These are phyloP conservation scores for Mortierella sp. DNA, from an alignment of 371 early-diverging fungal genomes.

Conservation along the genomic window DNA sequence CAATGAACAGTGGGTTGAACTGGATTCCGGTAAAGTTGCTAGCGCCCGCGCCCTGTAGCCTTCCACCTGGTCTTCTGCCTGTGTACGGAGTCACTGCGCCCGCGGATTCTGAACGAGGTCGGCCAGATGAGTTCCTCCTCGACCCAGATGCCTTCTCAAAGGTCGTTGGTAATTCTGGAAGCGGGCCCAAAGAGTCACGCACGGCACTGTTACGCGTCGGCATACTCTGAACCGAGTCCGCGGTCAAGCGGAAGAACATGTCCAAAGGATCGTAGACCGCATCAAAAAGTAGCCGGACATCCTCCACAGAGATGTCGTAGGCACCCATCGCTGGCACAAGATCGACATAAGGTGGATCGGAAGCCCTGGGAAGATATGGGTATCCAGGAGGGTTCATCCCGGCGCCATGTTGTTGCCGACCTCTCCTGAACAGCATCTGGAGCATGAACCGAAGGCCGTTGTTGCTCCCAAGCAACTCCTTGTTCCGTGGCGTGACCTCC, in stretches of 20 bases:
- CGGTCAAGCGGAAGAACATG: slow-evolving; percentile 46
- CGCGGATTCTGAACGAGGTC: slow-evolving; percentile 50
- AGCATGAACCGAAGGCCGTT: slow-evolving; percentile 55
- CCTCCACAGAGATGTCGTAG: slow-evolving; percentile 58
- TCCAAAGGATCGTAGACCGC: slow-evolving; percentile 59
- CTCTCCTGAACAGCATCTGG: slow-evolving; percentile 56
- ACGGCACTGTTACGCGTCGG: slow-evolving; percentile 18
- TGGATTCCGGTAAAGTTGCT: slow-evolving; percentile 22
- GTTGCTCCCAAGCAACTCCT: slow-evolving; percentile 55
- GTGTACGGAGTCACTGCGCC: slow-evolving; percentile 30
- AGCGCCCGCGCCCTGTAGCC: not conserved
- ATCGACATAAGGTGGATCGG: slow-evolving; percentile 57
- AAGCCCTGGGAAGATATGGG: slow-evolving; percentile 30
- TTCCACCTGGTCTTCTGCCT: slow-evolving; percentile 19
- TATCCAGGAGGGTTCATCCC: slow-evolving; percentile 33
- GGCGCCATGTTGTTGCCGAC: slow-evolving; percentile 36
- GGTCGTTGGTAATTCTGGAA: slow-evolving; percentile 30
- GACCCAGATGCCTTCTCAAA: slow-evolving; percentile 25
- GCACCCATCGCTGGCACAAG: slow-evolving; percentile 59
- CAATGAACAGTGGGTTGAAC: slow-evolving; percentile 59
- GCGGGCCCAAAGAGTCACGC: slow-evolving; percentile 36
- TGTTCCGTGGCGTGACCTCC: slow-evolving; percentile 61
- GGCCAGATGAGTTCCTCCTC: slow-evolving; percentile 20
- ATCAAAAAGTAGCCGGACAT: slow-evolving; percentile 56
- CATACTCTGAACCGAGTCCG: slow-evolving; percentile 16